Conservation (phyloP, 2,329 filamentous ascomycete genomes). For the Trichophyton benhamiae region DNA sequence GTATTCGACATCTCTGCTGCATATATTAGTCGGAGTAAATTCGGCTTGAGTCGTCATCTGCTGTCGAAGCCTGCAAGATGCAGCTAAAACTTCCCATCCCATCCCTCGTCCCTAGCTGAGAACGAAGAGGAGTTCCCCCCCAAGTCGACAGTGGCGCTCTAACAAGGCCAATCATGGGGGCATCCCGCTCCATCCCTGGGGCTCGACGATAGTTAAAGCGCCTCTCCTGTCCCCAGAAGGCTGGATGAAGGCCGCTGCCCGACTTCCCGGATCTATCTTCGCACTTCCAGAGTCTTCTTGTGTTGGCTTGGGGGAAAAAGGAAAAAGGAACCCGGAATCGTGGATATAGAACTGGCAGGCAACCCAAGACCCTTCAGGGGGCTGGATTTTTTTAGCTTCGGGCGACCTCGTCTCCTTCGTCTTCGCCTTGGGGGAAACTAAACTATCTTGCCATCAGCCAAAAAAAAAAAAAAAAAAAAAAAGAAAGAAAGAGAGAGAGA, state of each 20-base stretch:
- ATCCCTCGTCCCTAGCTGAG: background rate
- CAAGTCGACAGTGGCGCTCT: background rate
- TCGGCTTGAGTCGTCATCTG: background rate
- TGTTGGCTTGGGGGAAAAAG: background rate
- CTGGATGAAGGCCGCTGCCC: background rate
- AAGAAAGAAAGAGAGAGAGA: no score
- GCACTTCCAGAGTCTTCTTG: no score
- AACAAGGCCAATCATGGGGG: background rate
- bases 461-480: background rate
- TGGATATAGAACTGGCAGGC: background rate
- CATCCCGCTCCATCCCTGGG: background rate
- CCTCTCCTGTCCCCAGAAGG: background rate
- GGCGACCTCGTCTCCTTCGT: background rate
- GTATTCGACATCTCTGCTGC: background rate
- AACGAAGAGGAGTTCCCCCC: background rate
- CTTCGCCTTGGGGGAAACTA: background rate
- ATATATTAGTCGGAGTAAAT: background rate
- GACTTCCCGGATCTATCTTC: background rate
- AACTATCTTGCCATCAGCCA: background rate
- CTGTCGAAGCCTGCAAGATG: background rate
- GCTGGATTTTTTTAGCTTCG: background rate
- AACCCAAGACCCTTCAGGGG: background rate
- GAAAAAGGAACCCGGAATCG: background rate
- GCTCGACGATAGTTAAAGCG: background rate
- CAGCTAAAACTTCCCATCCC: background rate